These are phyloP conservation scores for Polyplosphaeria fusca DNA, from an alignment of 495 filamentous ascomycete species.

Conservation along the genomic window DNA sequence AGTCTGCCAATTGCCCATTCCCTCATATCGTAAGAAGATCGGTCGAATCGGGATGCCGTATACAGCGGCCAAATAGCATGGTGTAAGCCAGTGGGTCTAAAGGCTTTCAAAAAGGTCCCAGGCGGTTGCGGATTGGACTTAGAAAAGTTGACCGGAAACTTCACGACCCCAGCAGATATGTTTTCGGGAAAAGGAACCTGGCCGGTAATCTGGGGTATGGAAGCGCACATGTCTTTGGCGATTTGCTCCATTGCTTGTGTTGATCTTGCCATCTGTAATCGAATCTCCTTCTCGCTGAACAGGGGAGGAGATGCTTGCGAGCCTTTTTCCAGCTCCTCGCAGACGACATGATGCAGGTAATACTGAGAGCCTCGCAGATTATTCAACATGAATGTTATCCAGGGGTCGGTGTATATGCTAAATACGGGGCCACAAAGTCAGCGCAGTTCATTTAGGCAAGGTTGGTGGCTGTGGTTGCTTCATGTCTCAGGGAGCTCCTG, in stretches of 20 bases:
- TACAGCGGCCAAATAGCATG: slow-evolving; percentile 18
- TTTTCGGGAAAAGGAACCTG: slow-evolving; percentile 18
- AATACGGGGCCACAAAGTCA: no score
- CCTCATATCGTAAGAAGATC: background rate
- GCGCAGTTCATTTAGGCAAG: no score
- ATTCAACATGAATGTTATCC: slow-evolving; percentile 23
- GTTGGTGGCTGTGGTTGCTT: no score
- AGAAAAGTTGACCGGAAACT: no score
- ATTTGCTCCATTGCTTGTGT: background rate
- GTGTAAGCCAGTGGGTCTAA: slow-evolving; percentile 2
- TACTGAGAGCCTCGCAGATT: slow-evolving; percentile 14
- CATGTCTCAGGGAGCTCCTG: no score
- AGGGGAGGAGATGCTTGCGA: slow-evolving; percentile 8
- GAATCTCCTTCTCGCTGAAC: background rate
- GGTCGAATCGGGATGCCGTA: background rate
- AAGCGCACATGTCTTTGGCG: slow-evolving; percentile 5
- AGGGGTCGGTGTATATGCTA: slow-evolving; percentile 25
- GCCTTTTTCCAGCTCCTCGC: slow-evolving; percentile 10
- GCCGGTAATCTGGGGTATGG: slow-evolving; percentile 13
- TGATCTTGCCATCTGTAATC: slow-evolving; percentile 12
- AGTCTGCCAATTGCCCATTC: slow-evolving; percentile 13
- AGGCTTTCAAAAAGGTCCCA: slow-evolving; percentile 1
- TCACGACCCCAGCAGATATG: no score
- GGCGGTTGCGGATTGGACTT: slow-evolving; percentile 10
- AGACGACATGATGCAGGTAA: slow-evolving; percentile 14